Evolutionary conservation across 2,329 filamentous ascomycete genomes (phyloP).

Genomic region (Lomentospora prolificans): DNA sequence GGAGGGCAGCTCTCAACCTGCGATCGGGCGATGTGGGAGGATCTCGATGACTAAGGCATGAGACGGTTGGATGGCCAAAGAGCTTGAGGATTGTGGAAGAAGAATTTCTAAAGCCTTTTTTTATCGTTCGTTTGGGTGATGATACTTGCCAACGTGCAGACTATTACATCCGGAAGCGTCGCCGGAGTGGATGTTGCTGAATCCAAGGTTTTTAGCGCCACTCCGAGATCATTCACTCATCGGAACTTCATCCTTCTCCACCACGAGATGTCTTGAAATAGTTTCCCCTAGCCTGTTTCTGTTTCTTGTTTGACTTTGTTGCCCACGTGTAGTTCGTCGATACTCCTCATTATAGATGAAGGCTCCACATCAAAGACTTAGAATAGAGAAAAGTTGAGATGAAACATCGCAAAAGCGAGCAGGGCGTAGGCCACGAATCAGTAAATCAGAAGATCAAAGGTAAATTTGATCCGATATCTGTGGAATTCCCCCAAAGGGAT

Average conservation of each 20-base stretch:
- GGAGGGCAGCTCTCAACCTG: background rate
- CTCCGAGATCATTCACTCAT: background rate
- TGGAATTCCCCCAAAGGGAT: background rate
- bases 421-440: background rate
- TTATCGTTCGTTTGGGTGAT: too few relatives aligned
- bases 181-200: too few relatives aligned
- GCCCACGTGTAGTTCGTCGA: background rate
- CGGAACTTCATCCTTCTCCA: too few relatives aligned
- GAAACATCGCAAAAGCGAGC: background rate
- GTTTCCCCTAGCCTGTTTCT: background rate
- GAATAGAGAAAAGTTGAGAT: background rate
- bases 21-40: background rate
- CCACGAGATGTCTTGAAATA: too few relatives aligned
- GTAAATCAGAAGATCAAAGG: background rate
- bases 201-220: too few relatives aligned
- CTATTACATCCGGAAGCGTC: too few relatives aligned
- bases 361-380: background rate
- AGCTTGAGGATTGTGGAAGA: too few relatives aligned
- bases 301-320: background rate
- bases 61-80: background rate
- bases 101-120: too few relatives aligned
- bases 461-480: background rate
- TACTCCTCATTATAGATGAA: background rate
- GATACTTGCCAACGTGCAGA: too few relatives aligned
- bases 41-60: background rate